Conservation (phyloP, 108 stramenopile genomes). For the Epithemia pelagica region DNA sequence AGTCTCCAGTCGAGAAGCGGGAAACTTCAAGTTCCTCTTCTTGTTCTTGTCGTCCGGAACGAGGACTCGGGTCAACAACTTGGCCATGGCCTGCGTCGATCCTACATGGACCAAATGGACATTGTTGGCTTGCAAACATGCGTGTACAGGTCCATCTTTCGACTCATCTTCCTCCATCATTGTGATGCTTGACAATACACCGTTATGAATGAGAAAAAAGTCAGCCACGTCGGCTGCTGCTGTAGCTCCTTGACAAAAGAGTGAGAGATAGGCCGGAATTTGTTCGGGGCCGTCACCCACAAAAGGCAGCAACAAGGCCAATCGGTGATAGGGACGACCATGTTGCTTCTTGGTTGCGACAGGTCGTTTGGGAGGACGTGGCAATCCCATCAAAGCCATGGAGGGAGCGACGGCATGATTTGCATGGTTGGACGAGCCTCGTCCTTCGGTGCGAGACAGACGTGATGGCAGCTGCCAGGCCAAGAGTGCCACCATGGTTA, state of each 20-base stretch:
- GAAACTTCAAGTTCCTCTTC: constrained; percentile 2
- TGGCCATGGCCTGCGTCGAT: constrained; percentile 29
- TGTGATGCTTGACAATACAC: constrained; percentile 38
- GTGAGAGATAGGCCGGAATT: constrained; percentile 74
- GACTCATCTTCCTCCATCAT: constrained; percentile 20
- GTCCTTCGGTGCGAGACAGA: too few relatives aligned
- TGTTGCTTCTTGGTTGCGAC: not conserved
- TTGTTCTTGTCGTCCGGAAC: constrained; percentile 18
- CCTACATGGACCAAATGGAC: constrained; percentile 64
- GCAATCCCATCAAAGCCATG: not conserved
- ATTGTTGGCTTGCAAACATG: constrained; percentile 19
- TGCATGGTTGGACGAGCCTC: too few relatives aligned
- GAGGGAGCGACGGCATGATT: too few relatives aligned
- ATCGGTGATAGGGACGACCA: constrained; percentile 18
- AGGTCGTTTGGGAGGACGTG: not conserved
- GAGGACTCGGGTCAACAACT: constrained; percentile 37
- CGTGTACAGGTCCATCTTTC: not conserved
- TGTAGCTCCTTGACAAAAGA: constrained; percentile 72
- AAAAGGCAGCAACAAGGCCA: constrained; percentile 78
- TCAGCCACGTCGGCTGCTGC: constrained; percentile 65
- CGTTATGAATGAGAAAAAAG: constrained; percentile 79
- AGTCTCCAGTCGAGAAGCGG: constrained; percentile 22
- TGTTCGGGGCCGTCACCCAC: constrained; percentile 42
- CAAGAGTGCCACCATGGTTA: not conserved
- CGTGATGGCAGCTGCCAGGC: not conserved